Evolutionary conservation across 2,329 filamentous ascomycete species (phyloP), one percentile per base, ranked within the genome.

Genomic region (Zymoseptoria ardabiliae): DNA sequence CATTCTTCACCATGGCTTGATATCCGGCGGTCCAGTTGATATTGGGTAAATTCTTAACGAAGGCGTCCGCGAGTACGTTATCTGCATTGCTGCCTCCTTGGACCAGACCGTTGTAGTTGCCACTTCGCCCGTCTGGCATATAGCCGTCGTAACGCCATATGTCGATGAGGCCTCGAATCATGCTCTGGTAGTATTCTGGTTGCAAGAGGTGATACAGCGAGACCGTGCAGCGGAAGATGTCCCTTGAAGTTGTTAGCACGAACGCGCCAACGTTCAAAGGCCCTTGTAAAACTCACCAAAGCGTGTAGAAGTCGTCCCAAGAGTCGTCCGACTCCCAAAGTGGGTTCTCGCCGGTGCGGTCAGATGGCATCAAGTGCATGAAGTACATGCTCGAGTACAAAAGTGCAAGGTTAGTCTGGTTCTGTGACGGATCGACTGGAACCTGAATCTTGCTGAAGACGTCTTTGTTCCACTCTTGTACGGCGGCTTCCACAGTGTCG

Each of bases 281-380:
- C 11, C 17, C 35, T 5, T 45, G 25, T 3, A 17, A 17, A 45
- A n/a, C 35, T 17, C 35, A 45, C 87, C 87, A 90, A 21, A 87
- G 80, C 0, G 87, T 89, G 67, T 88, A 89, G 17, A 86, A 82
- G 60, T 90, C 87, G 60, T 88, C 84, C 66, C 87, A 90, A 67
- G 88, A 89, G 1, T 90, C 87, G 0, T 69, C 66, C 1, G 83
- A 85, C 1, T 74, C 69, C 86, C 87, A 90, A 0, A 79, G 72
- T 0, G 86, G 86, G 61, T 89, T 90, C 69, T 90, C 87, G 0
- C 85, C 86, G 0, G 86, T 89, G 62, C 85, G 83, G 68, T 90
- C 88, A 0, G 85, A 86, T 0, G 87, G 86, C 41, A 89, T 81
- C 10, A 89, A 71, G 60, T 85, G 82, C 82, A 87, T 87, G 65